phyloP scores from a whole-genome alignment of 129 eudicot genomes.

The Pittosporum tobira region DNA sequence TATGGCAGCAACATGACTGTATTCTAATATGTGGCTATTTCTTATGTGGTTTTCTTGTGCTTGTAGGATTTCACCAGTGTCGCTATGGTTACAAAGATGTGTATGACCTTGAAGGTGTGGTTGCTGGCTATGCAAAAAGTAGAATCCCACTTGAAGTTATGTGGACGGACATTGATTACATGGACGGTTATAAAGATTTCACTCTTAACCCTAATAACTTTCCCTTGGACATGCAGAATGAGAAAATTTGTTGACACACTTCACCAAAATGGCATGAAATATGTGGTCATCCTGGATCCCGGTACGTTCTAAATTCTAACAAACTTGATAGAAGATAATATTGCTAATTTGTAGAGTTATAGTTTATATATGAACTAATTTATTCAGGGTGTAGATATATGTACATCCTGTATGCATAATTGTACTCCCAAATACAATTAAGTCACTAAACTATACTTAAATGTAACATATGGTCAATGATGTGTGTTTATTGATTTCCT shows the following conservation, averaged over 20 bases:
- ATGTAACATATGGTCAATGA: too few species aligned
- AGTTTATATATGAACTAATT: too few species aligned
- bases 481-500: too few species aligned
- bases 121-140: conserved; percentile 58
- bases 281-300: conserved; percentile 75
- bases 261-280: conserved; percentile 64
- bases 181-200: conserved; percentile 84
- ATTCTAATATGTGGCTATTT: not conserved
- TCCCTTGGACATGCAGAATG: conserved; percentile 42
- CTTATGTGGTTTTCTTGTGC: not conserved
- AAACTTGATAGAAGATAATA: too few species aligned
- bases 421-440: too few species aligned
- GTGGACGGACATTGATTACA: conserved; percentile 91
- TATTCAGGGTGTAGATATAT: too few species aligned
- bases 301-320: conserved; percentile 47
- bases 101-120: conserved; percentile 54
- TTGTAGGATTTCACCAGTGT: conserved; percentile 86
- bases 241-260: conserved; percentile 39
- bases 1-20: too few species aligned
- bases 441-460: too few species aligned
- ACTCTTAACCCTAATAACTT: conserved; percentile 76
- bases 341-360: too few species aligned
- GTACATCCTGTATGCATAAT: too few species aligned
- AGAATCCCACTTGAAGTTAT: conserved; percentile 75
- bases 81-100: conserved; percentile 58